These are phyloP conservation scores for Lachnellula subtilissima DNA, from an alignment of 2,329 filamentous ascomycete genomes.

Conservation along the genomic window DNA sequence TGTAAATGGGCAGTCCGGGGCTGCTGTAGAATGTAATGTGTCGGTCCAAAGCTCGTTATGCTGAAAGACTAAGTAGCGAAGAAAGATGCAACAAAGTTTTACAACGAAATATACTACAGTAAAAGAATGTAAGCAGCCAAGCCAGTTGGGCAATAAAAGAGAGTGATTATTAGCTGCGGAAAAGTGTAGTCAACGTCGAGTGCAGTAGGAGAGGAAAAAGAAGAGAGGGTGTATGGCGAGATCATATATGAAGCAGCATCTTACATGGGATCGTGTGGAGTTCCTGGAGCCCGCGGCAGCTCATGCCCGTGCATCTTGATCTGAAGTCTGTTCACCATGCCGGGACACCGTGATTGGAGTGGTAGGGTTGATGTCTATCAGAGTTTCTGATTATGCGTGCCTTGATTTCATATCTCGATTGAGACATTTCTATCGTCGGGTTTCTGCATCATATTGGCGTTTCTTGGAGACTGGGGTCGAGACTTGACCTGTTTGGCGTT, in stretches of 20 bases:
- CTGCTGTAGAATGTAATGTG: slow-evolving; percentile 43
- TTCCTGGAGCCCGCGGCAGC: slow-evolving; percentile 20
- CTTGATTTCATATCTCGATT: slow-evolving; percentile 29
- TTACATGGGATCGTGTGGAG: slow-evolving; percentile 25
- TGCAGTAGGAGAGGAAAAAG: slow-evolving; percentile 27
- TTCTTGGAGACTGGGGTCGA: slow-evolving; percentile 26
- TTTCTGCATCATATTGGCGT: slow-evolving; percentile 30
- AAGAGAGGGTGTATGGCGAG: slow-evolving; percentile 17
- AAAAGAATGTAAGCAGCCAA: slow-evolving; percentile 51
- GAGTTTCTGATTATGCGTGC: slow-evolving; percentile 34
- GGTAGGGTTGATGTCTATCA: slow-evolving; percentile 25
- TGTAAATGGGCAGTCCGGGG: slow-evolving; percentile 37
- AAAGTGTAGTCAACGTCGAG: slow-evolving; percentile 31
- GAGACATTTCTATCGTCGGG: slow-evolving; percentile 25
- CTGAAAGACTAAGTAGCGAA: slow-evolving; percentile 17
- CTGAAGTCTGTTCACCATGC: slow-evolving; percentile 19
- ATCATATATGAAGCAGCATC: slow-evolving; percentile 29
- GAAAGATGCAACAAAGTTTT: slow-evolving; percentile 25
- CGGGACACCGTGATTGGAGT: slow-evolving; percentile 16
- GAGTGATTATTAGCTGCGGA: slow-evolving; percentile 35
- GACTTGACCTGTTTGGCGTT: slow-evolving; percentile 24
- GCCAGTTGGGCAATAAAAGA: slow-evolving; percentile 48
- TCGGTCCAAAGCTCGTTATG: slow-evolving; percentile 17
- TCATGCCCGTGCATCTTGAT: slow-evolving; percentile 24
- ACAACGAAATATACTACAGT: slow-evolving; percentile 33